Conservation (phyloP, 805 yeast genomes). For the Candida koratica region DNA sequence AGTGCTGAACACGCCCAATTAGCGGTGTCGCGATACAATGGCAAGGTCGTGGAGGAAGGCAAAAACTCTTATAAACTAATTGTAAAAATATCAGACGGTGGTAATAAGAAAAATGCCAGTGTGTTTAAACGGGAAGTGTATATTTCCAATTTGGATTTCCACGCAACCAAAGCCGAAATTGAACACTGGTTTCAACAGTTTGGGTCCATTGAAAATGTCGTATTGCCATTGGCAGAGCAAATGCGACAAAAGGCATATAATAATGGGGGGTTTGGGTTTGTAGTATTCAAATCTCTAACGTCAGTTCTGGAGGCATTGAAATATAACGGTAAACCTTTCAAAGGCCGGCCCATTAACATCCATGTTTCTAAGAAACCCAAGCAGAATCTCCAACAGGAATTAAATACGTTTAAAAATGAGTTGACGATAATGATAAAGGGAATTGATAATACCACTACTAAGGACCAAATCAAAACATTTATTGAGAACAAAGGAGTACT, state of each 20-base stretch:
- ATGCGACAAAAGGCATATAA: constrained; percentile 27
- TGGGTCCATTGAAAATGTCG: constrained; percentile 53
- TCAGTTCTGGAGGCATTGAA: constrained; percentile 47
- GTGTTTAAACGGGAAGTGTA: constrained; percentile 13
- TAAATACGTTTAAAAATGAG: constrained; percentile 16
- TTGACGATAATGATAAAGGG: constrained; percentile 10
- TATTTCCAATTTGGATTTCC: constrained; percentile 43
- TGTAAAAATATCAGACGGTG: constrained; percentile 63
- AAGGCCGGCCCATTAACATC: constrained; percentile 48
- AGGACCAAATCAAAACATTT: constrained; percentile 33
- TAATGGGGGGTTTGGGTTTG: constrained; percentile 66
- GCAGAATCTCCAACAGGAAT: constrained; percentile 4
- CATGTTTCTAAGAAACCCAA: constrained; percentile 18
- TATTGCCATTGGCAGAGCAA: constrained; percentile 42
- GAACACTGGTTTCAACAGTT: constrained; percentile 39
- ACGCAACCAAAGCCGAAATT: constrained; percentile 37
- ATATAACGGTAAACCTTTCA: constrained; percentile 38
- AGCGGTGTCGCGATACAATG: constrained; percentile 44
- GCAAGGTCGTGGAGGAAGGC: constrained; percentile 26
- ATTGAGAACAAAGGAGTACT: constrained; percentile 4
- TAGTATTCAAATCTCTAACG: constrained; percentile 42
- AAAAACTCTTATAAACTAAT: constrained; percentile 36
- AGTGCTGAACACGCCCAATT: constrained; percentile 39
- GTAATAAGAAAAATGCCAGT: constrained; percentile 18
- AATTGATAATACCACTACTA: constrained; percentile 10